These are phyloP conservation scores for Hypomontagnella submonticulosa DNA, from an alignment of 495 filamentous ascomycete species.

Conservation along the genomic window DNA sequence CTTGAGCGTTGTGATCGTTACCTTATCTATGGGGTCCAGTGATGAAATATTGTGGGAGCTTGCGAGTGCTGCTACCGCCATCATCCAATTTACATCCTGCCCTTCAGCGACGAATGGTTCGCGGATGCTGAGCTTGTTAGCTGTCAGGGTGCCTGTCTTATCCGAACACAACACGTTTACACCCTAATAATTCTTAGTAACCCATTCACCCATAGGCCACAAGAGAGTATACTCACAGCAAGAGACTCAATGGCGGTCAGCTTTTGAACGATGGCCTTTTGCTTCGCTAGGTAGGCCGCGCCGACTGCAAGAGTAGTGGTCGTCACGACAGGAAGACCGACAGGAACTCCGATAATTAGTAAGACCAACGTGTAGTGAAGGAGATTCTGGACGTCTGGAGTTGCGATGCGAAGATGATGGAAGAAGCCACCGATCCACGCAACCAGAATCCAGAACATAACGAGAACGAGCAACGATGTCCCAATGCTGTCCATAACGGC, in stretches of 20 bases:
- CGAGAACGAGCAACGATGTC: conserved; percentile 81
- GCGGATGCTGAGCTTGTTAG: conserved; percentile 87
- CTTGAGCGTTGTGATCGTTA: conserved; percentile 83
- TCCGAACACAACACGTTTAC: conserved; percentile 97
- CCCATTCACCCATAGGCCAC: background rate
- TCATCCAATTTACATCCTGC: conserved; percentile 82
- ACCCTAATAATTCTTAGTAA: conserved; percentile 55
- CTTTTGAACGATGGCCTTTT: conserved; percentile 96
- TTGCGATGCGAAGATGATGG: conserved; percentile 76
- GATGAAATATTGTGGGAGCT: conserved; percentile 92
- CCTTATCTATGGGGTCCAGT: conserved; percentile 93
- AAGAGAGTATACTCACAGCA: conserved; percentile 56
- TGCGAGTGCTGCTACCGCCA: conserved; percentile 88
- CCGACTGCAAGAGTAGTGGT: conserved; percentile 97
- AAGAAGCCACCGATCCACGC: conserved; percentile 89
- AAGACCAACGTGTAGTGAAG: conserved; percentile 86
- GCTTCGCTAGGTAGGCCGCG: conserved; percentile 90
- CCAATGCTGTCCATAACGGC: conserved; percentile 86
- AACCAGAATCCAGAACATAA: conserved; percentile 79
- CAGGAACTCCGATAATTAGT: conserved; percentile 92
- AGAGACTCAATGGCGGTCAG: conserved; percentile 93
- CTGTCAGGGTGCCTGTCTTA: conserved; percentile 92
- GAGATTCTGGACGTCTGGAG: conserved; percentile 57
- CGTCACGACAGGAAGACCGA: conserved; percentile 94
- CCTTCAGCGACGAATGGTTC: conserved; percentile 85